Evolutionary conservation across 768 basidiomycete genomes (phyloP).

Genomic region (Tricholoma sp.): DNA sequence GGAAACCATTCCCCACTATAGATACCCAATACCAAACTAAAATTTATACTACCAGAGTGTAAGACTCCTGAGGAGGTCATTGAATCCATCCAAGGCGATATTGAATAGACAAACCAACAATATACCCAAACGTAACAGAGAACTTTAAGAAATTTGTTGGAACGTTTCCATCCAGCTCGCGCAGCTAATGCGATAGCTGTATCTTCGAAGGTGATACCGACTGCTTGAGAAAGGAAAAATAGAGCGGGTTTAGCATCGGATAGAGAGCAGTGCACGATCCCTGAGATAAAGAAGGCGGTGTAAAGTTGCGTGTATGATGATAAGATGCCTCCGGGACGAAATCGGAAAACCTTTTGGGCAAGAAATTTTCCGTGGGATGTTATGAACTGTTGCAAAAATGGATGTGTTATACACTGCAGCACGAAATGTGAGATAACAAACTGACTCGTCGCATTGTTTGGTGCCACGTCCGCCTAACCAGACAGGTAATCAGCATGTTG

Average conservation of each 20-base stretch:
- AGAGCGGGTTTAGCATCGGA: slow-evolving; percentile 9
- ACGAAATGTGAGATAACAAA: background rate
- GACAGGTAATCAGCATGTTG: too few relatives aligned
- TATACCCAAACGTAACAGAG: slow-evolving; percentile 25
- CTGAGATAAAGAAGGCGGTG: slow-evolving; percentile 30
- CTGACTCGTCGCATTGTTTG: slow-evolving; percentile 31
- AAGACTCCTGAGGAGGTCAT: background rate
- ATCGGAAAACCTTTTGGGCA: slow-evolving; percentile 16
- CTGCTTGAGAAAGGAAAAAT: slow-evolving; percentile 28
- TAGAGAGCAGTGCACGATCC: slow-evolving; percentile 21
- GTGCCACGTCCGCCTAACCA: slow-evolving; percentile 30
- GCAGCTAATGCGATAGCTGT: slow-evolving; percentile 16
- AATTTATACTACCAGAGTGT: background rate
- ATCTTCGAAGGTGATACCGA: slow-evolving; percentile 32
- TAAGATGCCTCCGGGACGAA: slow-evolving; percentile 19
- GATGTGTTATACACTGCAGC: background rate
- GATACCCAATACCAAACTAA: background rate
- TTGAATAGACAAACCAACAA: slow-evolving; percentile 17
- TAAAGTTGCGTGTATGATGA: slow-evolving; percentile 29
- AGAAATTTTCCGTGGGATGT: slow-evolving; percentile 23
- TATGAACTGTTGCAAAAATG: slow-evolving; percentile 16
- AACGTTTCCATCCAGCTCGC: background rate
- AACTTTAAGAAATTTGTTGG: slow-evolving; percentile 5
- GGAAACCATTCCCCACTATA: background rate
- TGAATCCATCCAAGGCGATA: background rate